Conservation (phyloP, 306 rosid genomes). For the Geum urbanum region DNA sequence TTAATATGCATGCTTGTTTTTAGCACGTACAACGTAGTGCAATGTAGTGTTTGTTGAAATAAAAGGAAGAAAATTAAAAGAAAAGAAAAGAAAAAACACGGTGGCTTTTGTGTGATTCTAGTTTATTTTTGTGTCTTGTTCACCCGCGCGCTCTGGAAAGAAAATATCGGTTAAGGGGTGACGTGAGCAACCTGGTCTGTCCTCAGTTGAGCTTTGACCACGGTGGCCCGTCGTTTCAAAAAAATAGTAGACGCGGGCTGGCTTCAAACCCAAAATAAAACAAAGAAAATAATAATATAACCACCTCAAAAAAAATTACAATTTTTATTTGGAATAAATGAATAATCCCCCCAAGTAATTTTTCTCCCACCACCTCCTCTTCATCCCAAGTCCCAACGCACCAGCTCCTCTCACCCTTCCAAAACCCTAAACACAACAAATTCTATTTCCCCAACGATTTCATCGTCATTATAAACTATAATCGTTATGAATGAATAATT, state of each 20-base stretch:
- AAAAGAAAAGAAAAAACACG: too few relatives aligned
- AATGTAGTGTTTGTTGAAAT: too few relatives aligned
- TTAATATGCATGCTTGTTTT: too few relatives aligned
- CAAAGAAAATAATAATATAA: background rate
- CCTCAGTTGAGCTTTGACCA: background rate
- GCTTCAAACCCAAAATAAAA: background rate
- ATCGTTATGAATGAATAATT: background rate
- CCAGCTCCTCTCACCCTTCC: background rate
- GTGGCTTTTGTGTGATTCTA: too few relatives aligned
- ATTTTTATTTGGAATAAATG: background rate
- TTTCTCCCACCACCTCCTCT: background rate
- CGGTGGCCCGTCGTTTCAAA: background rate
- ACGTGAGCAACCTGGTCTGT: constrained; percentile 1
- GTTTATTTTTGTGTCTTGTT: too few relatives aligned
- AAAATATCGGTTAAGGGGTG: background rate
- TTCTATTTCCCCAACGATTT: background rate
- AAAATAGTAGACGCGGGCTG: background rate
- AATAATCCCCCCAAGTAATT: background rate
- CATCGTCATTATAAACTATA: background rate
- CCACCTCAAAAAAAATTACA: background rate
- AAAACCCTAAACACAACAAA: background rate
- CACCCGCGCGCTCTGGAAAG: background rate
- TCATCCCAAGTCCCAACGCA: background rate
- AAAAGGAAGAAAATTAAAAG: too few relatives aligned
- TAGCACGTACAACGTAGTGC: too few relatives aligned